Percentiles rank a stretch among this genome's conserved stretches.
Evolutionary conservation across 1,284 basidiomycete genomes (phyloP).

Genomic region (Ustilago shanxiensis): DNA sequence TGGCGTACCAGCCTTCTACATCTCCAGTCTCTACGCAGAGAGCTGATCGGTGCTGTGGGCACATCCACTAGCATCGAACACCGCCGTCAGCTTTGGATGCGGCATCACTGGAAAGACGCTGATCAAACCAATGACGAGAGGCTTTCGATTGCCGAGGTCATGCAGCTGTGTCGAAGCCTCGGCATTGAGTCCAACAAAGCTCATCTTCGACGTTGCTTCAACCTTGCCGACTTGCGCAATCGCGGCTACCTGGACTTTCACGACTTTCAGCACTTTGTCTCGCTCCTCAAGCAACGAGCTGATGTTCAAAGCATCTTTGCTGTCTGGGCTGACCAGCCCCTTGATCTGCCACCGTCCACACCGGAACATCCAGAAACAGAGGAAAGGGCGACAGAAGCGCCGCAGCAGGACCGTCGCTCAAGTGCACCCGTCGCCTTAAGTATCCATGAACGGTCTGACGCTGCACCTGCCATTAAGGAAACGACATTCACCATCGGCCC

Average conservation of each 20-base stretch:
- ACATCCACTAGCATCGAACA: constrained; percentile 72
- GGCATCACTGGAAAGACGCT: constrained; percentile 83
- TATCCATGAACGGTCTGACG: not conserved
- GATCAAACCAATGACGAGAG: constrained; percentile 77
- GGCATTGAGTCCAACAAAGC: constrained; percentile 79
- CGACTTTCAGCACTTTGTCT: constrained; percentile 88
- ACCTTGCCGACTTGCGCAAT: constrained; percentile 80
- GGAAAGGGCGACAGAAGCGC: not conserved
- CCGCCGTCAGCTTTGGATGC: constrained; percentile 82
- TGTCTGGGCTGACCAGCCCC: constrained; percentile 41
- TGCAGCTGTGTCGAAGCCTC: constrained; percentile 80
- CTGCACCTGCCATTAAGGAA: constrained; percentile 11
- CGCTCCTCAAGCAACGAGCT: constrained; percentile 82
- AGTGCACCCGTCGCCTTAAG: not conserved
- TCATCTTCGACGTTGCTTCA: constrained; percentile 78
- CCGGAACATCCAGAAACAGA: not conserved
- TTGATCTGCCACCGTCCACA: constrained; percentile 11
- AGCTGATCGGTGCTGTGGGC: constrained; percentile 56
- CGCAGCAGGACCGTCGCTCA: not conserved
- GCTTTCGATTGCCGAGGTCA: constrained; percentile 80
- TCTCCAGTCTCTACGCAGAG: constrained; percentile 69
- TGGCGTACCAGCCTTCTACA: constrained; percentile 73
- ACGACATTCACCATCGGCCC: constrained; percentile 5
- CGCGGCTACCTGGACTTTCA: constrained; percentile 82
- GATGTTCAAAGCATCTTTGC: constrained; percentile 77